Evolutionary conservation across 164 flowering plant species (phyloP).

Genomic region (Vitis vinifera): DNA sequence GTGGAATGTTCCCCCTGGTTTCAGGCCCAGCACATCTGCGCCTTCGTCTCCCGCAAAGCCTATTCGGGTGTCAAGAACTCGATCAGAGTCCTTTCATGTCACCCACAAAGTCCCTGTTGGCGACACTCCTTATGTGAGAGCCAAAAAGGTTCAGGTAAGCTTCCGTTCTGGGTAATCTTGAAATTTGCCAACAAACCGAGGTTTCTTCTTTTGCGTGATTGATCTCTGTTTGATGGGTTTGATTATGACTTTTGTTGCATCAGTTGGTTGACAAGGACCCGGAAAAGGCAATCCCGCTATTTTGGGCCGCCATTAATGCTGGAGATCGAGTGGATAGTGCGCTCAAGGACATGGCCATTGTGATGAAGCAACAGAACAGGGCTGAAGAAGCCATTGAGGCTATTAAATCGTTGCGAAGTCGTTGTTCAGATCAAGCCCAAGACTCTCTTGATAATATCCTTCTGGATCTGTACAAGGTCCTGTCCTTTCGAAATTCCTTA

Average conservation of each 20-base stretch:
- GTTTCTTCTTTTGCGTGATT: not conserved
- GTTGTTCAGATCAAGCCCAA: conserved; percentile 96
- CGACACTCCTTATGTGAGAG: conserved; percentile 89
- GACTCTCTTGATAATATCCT: conserved; percentile 96
- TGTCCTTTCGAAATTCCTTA: not conserved
- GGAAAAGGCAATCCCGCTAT: conserved; percentile 87
- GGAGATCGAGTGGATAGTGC: conserved; percentile 99
- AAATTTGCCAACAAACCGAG: not conserved
- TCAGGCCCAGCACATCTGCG: conserved; percentile 83
- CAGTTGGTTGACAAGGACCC: conserved; percentile 98
- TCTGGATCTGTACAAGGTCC: conserved; percentile 91
- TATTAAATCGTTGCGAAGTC: conserved; percentile 68
- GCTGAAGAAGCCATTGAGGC: conserved; percentile 99
- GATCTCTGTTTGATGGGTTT: conserved; percentile 11
- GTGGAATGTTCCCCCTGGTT: conserved; percentile 81
- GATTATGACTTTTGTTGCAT: conserved; percentile 12
- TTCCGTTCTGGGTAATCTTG: not conserved
- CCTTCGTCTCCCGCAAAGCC: conserved; percentile 95
- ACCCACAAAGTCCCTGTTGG: conserved; percentile 93
- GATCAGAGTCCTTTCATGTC: conserved; percentile 82
- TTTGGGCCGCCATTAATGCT: conserved; percentile 99
- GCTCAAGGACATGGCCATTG: conserved; percentile 97
- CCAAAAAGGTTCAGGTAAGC: conserved; percentile 89
- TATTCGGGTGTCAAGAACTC: conserved; percentile 53
- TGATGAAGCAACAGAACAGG: conserved; percentile 97